Conservation (phyloP, 2,329 filamentous ascomycete genomes). For the Emmonsia crescens region DNA sequence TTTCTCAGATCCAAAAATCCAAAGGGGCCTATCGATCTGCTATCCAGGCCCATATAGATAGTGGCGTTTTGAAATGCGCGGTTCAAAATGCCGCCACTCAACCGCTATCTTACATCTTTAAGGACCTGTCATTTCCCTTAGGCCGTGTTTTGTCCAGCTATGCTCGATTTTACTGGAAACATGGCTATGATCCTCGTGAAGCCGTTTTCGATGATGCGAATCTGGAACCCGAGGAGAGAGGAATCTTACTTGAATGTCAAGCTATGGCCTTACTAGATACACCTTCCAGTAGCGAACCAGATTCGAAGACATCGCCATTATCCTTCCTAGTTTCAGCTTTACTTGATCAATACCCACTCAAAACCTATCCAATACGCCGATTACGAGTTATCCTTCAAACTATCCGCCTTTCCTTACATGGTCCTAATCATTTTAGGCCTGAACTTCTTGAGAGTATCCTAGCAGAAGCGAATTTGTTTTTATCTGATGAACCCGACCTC, state of each 20-base stretch:
- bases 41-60: conserved; percentile 30
- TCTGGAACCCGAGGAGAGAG: conserved; percentile 20
- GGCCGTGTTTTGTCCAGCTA: conserved; percentile 28
- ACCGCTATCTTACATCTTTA: conserved; percentile 21
- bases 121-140: conserved; percentile 27
- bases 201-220: conserved; percentile 24
- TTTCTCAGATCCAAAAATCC: conserved; percentile 26
- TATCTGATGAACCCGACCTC: conserved; percentile 13
- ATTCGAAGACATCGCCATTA: conserved; percentile 22
- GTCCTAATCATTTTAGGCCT: conserved; percentile 20
- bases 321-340: conserved; percentile 20
- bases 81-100: conserved; percentile 17
- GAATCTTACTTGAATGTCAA: conserved; percentile 28
- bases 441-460: conserved; percentile 19
- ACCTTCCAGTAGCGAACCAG: conserved; percentile 17
- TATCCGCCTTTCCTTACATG: conserved; percentile 26
- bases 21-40: conserved; percentile 29
- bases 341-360: conserved; percentile 24
- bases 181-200: conserved; percentile 3
- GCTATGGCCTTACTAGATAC: conserved; percentile 25
- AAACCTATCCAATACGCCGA: conserved; percentile 28
- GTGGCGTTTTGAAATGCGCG: conserved; percentile 26
- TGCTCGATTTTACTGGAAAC: conserved; percentile 18
- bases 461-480: conserved; percentile 17
- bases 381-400: conserved; percentile 25